Conservation (phyloP, 2,329 filamentous ascomycete species). For the Neospermospora avenae region DNA sequence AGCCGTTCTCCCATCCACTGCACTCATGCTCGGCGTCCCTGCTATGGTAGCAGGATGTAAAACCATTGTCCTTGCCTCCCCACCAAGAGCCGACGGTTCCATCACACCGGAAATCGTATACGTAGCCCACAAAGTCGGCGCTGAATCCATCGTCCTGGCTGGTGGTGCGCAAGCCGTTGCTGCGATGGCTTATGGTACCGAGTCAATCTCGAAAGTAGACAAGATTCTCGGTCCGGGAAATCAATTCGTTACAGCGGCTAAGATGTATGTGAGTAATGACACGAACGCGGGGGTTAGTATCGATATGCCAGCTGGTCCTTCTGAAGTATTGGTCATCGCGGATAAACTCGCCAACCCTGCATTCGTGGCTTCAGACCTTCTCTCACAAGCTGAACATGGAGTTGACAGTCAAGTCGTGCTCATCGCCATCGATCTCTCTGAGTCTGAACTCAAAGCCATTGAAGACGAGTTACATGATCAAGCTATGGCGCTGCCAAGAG, state of each 20-base stretch:
- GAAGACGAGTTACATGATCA: slow-evolving; percentile 89
- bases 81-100: slow-evolving; percentile 82
- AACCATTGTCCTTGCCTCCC: slow-evolving; percentile 90
- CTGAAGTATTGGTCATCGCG: slow-evolving; percentile 93
- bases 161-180: slow-evolving; percentile 95
- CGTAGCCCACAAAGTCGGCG: slow-evolving; percentile 92
- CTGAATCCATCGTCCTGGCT: slow-evolving; percentile 91
- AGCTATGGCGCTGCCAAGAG: slow-evolving; percentile 80
- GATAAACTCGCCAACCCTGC: slow-evolving; percentile 85
- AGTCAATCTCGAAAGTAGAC: slow-evolving; percentile 93
- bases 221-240: slow-evolving; percentile 98
- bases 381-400: slow-evolving; percentile 95
- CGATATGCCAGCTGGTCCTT: slow-evolving; percentile 97
- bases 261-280: slow-evolving; percentile 98
- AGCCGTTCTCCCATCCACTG: slow-evolving; percentile 93
- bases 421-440: slow-evolving; percentile 76
- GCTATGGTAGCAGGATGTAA: slow-evolving; percentile 97
- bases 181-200: slow-evolving; percentile 95
- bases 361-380: slow-evolving; percentile 90
- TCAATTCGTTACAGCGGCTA: slow-evolving; percentile 96
- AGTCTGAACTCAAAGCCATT: slow-evolving; percentile 73
- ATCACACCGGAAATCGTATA: slow-evolving; percentile 97
- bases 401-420: slow-evolving; percentile 93
- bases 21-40: slow-evolving; percentile 95
- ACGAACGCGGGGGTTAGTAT: slow-evolving; percentile 94